Evolutionary conservation across 2,329 filamentous ascomycete species (phyloP).

Genomic region (Sporothrix inflata): DNA sequence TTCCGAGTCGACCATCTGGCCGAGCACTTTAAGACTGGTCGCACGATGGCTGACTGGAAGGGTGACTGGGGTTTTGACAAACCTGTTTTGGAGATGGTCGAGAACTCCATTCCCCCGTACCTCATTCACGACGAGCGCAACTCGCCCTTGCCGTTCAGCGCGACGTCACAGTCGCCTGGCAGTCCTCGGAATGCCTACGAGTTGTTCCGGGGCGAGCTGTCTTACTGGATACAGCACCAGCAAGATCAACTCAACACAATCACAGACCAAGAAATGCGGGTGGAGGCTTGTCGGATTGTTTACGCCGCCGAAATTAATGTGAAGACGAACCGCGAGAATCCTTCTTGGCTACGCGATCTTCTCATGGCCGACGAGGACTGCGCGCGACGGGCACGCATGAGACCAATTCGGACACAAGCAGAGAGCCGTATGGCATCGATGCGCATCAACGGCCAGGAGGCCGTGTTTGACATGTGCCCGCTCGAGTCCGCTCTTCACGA

Average conservation of each 20-base stretch:
- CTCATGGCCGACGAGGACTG: conserved; percentile 54
- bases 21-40: conserved; percentile 69
- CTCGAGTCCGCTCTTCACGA: conserved; percentile 59
- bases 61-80: conserved; percentile 70
- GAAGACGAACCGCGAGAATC: conserved; percentile 42
- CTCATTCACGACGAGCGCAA: conserved; percentile 66
- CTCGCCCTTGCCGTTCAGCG: conserved; percentile 57
- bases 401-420: conserved; percentile 50
- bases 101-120: conserved; percentile 69
- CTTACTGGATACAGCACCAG: conserved; percentile 54
- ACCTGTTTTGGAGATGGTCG: conserved; percentile 63
- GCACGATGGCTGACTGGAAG: conserved; percentile 70
- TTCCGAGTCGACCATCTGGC: conserved; percentile 65
- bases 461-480: conserved; percentile 60
- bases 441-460: conserved; percentile 61
- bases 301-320: conserved; percentile 55
- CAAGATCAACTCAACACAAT: conserved; percentile 47
- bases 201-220: conserved; percentile 61
- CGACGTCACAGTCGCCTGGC: conserved; percentile 49
- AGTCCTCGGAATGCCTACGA: conserved; percentile 63
- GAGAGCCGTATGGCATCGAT: conserved; percentile 54
- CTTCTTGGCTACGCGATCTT: conserved; percentile 63
- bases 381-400: conserved; percentile 51
- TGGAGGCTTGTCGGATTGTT: conserved; percentile 63
- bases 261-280: conserved; percentile 56